Evolutionary conservation across 1,284 basidiomycete species (phyloP), one percentile per base, ranked within the genome.

Genomic region (Ceratobasidium sp.): DNA sequence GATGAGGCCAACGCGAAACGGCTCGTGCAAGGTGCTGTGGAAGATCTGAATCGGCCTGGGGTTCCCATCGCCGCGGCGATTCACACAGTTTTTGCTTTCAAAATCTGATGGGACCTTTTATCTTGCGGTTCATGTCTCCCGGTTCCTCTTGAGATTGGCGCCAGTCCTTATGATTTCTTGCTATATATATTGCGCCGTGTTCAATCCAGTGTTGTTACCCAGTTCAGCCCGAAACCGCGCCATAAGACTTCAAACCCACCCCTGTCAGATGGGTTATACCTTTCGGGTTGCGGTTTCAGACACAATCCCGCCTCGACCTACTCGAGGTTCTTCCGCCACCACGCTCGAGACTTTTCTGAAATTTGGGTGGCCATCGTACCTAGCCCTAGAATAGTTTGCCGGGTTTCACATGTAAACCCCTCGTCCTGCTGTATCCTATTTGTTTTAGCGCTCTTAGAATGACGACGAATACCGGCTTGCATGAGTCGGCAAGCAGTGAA

Each of bases 21-120:
- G 41, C 27, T 73, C 41, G 70, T 73, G 57, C 54, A 73, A 16
- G 57, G 57, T 23, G 70, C 70, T 5, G 59, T 73, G 16, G 38
- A 18, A n/a, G 27, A 73, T 10, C 44, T 73, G 5, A 60, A 41
- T 18, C 38, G 48, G 12, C 70, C 70, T 30, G 20, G 33, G 14
- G 38, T 59, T 44, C 50, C 44, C 10, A 59, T 73, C 18, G 55
- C 70, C 18, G 70, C 44, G 27, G 23, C 18, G 14, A 50, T 60
- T 23, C 55, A 73, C 30, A 14, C 50, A 16, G 44, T 35, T 18
- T 73, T 62, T 62, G 70, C 55, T 14, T 73, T 73, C 33, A 73
- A 73, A 20, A 48, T 74, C 46, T 30, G 27, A 30, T 64, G 41
- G 35, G 7, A 6, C 23, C 20, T 46, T 18, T 46, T 41, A 33